These are phyloP conservation scores for Lasiosphaeria miniovina DNA, from an alignment of 495 filamentous ascomycete species.

Conservation along the genomic window DNA sequence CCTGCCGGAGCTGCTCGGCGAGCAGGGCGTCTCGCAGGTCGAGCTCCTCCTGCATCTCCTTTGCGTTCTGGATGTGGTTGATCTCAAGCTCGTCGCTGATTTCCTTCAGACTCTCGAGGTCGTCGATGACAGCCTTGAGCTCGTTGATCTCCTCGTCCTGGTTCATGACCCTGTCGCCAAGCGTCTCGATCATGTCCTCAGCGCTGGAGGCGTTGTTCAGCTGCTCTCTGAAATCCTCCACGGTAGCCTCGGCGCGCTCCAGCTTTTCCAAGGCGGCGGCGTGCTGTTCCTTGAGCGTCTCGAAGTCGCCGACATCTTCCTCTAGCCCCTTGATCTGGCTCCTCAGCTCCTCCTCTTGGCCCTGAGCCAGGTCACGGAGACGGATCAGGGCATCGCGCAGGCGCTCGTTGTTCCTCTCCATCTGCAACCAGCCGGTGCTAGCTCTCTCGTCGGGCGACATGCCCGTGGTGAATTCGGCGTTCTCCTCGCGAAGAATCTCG, in stretches of 20 bases:
- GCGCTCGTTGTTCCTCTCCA: conserved; percentile 85
- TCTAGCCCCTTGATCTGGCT: conserved; percentile 75
- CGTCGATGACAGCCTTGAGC: conserved; percentile 73
- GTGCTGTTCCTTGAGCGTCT: conserved; percentile 66
- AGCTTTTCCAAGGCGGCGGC: conserved; percentile 68
- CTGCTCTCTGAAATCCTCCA: conserved; percentile 87
- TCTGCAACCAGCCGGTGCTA: conserved; percentile 82
- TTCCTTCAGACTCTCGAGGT: conserved; percentile 83
- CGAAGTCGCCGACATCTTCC: conserved; percentile 71
- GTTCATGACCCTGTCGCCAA: conserved; percentile 78
- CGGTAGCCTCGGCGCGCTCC: conserved; percentile 65
- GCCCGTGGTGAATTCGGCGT: conserved; percentile 73
- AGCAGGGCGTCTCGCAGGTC: conserved; percentile 77
- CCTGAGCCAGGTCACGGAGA: conserved; percentile 80
- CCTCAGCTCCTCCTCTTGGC: conserved; percentile 76
- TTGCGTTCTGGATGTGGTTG: conserved; percentile 88
- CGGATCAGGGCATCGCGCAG: conserved; percentile 82
- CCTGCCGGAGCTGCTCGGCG: conserved; percentile 67
- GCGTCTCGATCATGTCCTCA: conserved; percentile 90
- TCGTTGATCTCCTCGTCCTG: conserved; percentile 82
- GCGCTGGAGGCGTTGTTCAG: conserved; percentile 82
- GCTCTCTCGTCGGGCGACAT: conserved; percentile 86
- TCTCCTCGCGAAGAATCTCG: conserved; percentile 84
- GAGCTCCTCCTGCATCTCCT: conserved; percentile 90
- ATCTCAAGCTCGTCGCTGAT: conserved; percentile 91